Base-by-base conservation (phyloP, 2,329 filamentous ascomycete species). In the Alternaria sp. region DNA sequence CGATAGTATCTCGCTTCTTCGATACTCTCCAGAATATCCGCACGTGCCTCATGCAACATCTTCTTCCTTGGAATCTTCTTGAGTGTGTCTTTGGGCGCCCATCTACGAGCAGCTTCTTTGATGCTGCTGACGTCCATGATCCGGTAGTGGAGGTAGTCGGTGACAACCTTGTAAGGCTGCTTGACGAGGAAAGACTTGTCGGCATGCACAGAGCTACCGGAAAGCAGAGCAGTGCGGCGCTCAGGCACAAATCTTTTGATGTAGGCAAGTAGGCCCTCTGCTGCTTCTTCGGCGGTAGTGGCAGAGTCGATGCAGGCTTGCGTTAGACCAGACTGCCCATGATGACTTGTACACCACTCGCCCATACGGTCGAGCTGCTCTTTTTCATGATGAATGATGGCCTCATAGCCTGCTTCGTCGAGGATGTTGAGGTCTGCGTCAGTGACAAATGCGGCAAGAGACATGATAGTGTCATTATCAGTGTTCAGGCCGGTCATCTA, bases 1-100 rank as follows among this genome's bases (percentile, higher is more conserved):
- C 87, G 88, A 79, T 97, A 98, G 76, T 91, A 97, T 72, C 83
- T 88, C 56, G 94, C 94, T 82, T 99, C 95, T 57, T 87, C 90
- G 64, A 99, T 97, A 79, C 94, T 98, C 82, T 99, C 95, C 62
- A 97, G 79, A 59, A 99, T 97, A 79, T 99, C 95, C 57, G 92
- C 89, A 70, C 86, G 89, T 0, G 95, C 95, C 79, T 94, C 88
- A 81, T 99, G 95, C 53, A 89, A 82, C 38, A 87, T 88, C 75
- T 86, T 86, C 83, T 98, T 98, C 64, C 74, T 79, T 12, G 94
- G 94, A 28, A 87, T 88, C 45, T 83, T 82, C 57, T 82, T 81
- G 63, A 91, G 74, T 9, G 92, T 77, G 8, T 86, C 83, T n/a
- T 83, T 77, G 1, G 85, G 84, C 44, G 88, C 89, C 94, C 95